Base-by-base conservation (phyloP, 1,284 basidiomycete species). In the Somion occarium region DNA sequence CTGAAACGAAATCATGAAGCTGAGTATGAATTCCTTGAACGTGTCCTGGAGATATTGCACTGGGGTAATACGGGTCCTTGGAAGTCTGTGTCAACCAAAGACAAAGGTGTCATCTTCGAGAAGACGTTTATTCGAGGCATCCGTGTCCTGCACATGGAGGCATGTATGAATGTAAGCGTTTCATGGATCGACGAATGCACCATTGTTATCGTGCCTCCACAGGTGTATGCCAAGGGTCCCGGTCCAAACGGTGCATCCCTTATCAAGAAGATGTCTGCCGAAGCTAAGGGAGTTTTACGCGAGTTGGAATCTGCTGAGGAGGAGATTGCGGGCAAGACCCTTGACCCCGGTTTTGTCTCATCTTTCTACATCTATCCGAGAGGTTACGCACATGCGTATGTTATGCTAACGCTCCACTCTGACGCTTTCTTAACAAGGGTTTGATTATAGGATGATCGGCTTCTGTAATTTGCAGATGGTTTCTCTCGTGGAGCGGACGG, bases 321-420 rank as follows among this genome's bases (percentile, higher is more conserved):
- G 19, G 26, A 19, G 4, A 3, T 3, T 11, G 13, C n/a, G 26
- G 15, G 3, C 7, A 23, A 22, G 12, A 53, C 59, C 2, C 44
- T 55, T 12, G 62, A 64, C 46, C 59, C 62, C 9, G 67, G 64
- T 1, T 63, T 65, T 48, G 43, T 59, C 20, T 51, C 58, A 7
- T 67, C 71, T 1, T 73, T 69, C 52, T 67, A 63, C 57, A 49
- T 62, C 19, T 73, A 75, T 56, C 69, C 69, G 15, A 60, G 59
- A 24, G 74, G 59, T 5, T 64, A 65, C 38, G 72, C 69, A 18
- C 55, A 68, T 25, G 59, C 67, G 74, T 74, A 55, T 23, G 69
- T 63, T 19, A 22, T n/a, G 3, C 23, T n/a, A 11, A 26, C 30
- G 3, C 18, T 43, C 19, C 19, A 5, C 38, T 18, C 12, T 12